Evolutionary conservation across 306 rosid species (phyloP), one percentile per base, ranked within the genome.

Genomic region (Lagenaria siceraria): DNA sequence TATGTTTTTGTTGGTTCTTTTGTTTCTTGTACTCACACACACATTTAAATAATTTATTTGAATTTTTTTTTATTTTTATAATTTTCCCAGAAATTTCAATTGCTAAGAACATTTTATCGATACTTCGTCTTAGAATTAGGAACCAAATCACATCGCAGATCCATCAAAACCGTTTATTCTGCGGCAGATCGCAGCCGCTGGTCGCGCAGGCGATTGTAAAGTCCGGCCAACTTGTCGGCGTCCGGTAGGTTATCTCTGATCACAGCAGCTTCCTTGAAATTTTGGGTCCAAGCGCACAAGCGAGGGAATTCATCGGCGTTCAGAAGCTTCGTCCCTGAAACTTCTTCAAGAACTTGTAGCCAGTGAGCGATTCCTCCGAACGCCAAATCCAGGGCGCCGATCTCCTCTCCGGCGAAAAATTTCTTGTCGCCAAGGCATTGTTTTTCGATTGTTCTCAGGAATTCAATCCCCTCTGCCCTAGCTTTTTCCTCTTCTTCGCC

Each of bases 171-270:
- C 61, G 1, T 4, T 55, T 55, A 55, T 14, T 55, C 42, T 62
- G 69, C 35, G 1, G 42, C 69, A 25, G 49, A 42, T 8, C 10
- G 53, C 33, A 70, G 7, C 52, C 8, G 35, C 77, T 24, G 6
- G 27, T 55, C 21, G 29, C 68, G 36, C 17, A 43, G 64, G 25
- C 9, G 31, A 2, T 54, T 56, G 29, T 55, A 36, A 38, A 17
- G 8, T 1, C 55, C 73, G 6, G 79, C 25, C 79, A 55, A 10
- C 33, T 82, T 58, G n/a, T 81, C 78, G 4, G 51, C 70, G n/a
- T 55, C 59, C 66, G 87, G 86, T 25, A 84, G 79, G 27, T 79
- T 90, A 54, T 90, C 79, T 77, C 40, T 77, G 81, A 90, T 88
- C 1, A 68, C 77, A 15, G 83, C 76, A 52, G 64, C 63, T 77